A percentile compares a stretch with the other conserved stretches of the same genome.
These are phyloP conservation scores for Microthlaspi erraticum DNA, from an alignment of 345 rosid species.

Conservation along the genomic window DNA sequence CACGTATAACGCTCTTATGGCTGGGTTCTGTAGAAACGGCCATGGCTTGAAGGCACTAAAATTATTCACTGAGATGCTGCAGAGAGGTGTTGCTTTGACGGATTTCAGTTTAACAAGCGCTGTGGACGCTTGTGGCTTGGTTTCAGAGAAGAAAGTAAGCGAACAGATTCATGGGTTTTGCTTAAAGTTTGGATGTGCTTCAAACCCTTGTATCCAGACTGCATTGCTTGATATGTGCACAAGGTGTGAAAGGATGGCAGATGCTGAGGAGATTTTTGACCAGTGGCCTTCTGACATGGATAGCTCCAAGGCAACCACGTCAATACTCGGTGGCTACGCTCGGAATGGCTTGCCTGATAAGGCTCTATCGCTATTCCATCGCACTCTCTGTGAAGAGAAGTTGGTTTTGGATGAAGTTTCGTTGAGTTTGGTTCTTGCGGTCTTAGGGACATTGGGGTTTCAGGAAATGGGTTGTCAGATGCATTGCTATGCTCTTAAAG, in stretches of 20 bases:
- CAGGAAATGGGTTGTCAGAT: constrained; percentile 71
- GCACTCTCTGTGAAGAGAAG: constrained; percentile 49
- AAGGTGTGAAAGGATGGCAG: constrained; percentile 78
- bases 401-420: constrained; percentile 66
- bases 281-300: constrained; percentile 56
- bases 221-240: constrained; percentile 83
- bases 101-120: constrained; percentile 69
- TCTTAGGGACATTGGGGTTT: constrained; percentile 81
- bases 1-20: constrained; percentile 72
- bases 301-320: constrained; percentile 60
- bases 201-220: constrained; percentile 62
- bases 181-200: constrained; percentile 63
- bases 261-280: constrained; percentile 69
- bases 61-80: constrained; percentile 62
- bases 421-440: constrained; percentile 57
- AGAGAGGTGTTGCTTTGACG: constrained; percentile 60
- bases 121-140: constrained; percentile 69
- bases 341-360: constrained; percentile 70
- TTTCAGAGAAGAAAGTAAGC: constrained; percentile 49
- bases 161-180: constrained; percentile 79
- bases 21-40: constrained; percentile 68
- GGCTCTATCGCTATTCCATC: constrained; percentile 61
- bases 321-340: constrained; percentile 79
- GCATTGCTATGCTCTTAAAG: constrained; percentile 66
- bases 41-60: constrained; percentile 54